Base-by-base conservation (phyloP, 1,284 basidiomycete species). In the Leccinum brunneo-olivaceum region DNA sequence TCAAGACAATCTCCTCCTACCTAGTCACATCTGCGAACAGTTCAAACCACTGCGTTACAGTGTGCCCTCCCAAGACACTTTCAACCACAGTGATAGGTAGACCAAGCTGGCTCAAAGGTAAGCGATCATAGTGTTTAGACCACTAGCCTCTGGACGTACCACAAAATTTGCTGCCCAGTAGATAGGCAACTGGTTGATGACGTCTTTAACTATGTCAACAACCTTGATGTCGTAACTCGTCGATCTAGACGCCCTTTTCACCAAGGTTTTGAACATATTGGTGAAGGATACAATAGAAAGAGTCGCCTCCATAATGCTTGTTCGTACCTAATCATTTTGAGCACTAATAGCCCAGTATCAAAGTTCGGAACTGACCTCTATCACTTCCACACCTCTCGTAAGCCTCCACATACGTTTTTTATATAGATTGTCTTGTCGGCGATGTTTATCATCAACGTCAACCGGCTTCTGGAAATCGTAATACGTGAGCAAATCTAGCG, bases 151-250 rank as follows among this genome's bases (percentile, higher is more conserved):
- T 18, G 12, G 6, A 43, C 82, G 50, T 48, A 86, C 82, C 39
- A 87, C 65, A 45, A 76, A 62, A 45, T 77, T 68, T 4, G 77
- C 72, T 21, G 83, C 69, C 80, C 81, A 88, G 51, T 77, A 70
- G 10, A 85, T 64, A 0, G 84, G 80, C 32, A 81, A 55, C 27
- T 76, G 61, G 53, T 87, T 84, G 60, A 84, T 72, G 18, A 90
- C 83, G 52, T 90, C 80, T 37, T 72, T 70, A 14, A 90, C 76
- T 40, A 91, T 69, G 57, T 92, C 84, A 30, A 90, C 57, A 44
- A 68, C 71, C 32, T 60, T 65, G 15, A 56, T 60, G 5, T 50
- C 33, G 11, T 53, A 46, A 77, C 65, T 20, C 76, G 61, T 14
- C 1, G 34, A 42, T 20, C 18, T 23, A 11, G 58, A 61, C 0